phyloP scores from a whole-genome alignment of 2,329 filamentous ascomycete genomes.

The Fusarium sp. region DNA sequence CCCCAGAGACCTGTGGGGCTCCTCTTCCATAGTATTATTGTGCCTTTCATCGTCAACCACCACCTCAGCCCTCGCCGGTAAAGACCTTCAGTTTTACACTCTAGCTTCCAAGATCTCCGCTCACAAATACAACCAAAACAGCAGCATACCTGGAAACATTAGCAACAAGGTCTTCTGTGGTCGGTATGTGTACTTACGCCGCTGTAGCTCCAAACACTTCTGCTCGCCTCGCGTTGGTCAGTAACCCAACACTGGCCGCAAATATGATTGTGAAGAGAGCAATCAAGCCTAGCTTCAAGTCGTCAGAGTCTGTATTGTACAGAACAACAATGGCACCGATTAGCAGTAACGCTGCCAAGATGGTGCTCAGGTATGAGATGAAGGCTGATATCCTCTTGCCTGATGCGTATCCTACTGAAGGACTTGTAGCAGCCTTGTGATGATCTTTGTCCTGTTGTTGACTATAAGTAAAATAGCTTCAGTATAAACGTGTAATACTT shows the following conservation, averaged over 20 bases:
- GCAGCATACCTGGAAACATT: background rate
- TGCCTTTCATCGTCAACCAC: constrained; percentile 61
- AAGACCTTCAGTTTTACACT: background rate
- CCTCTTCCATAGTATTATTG: constrained; percentile 57
- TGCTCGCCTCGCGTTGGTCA: constrained; percentile 14
- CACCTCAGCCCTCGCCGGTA: constrained; percentile 62
- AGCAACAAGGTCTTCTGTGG: background rate
- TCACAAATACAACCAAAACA: constrained; percentile 9
- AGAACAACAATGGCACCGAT: constrained; percentile 20
- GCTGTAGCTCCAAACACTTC: constrained; percentile 19
- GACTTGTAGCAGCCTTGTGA: background rate
- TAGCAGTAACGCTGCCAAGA: constrained; percentile 13
- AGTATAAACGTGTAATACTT: background rate
- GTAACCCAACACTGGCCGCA: constrained; percentile 8
- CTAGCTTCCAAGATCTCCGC: constrained; percentile 1
- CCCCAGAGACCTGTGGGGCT: constrained; percentile 53
- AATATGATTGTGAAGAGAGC: constrained; percentile 19
- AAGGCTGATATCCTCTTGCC: constrained; percentile 12
- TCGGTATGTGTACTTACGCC: background rate
- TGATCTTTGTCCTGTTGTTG: background rate
- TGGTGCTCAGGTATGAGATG: constrained; percentile 13
- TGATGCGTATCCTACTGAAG: constrained; percentile 8
- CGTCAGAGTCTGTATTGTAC: constrained; percentile 11
- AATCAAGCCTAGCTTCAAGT: constrained; percentile 14
- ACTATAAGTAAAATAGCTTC: accelerated